phyloP scores from a whole-genome alignment of 148 eudicot species.

The Arctostaphylos glauca region DNA sequence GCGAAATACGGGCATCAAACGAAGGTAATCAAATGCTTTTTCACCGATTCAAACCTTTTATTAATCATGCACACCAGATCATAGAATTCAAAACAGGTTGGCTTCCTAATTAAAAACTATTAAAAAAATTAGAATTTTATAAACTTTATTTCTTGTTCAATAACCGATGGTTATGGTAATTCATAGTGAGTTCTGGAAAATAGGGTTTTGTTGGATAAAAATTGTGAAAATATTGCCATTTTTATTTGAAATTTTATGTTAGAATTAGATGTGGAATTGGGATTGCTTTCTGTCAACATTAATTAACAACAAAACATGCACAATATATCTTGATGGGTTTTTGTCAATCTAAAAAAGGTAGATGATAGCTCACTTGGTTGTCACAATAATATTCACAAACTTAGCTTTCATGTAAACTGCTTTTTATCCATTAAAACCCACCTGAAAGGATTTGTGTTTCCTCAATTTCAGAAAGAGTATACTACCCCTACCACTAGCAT shows the following conservation, averaged over 20 bases:
- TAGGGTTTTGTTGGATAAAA: background rate
- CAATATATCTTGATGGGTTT: conserved; percentile 3
- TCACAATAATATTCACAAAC: conserved; percentile 19
- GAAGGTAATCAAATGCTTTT: conserved; percentile 43
- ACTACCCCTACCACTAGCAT: conserved; percentile 17
- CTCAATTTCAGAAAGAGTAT: background rate
- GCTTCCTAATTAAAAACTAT: background rate
- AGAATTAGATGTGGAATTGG: background rate
- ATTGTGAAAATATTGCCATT: background rate
- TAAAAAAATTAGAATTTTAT: background rate
- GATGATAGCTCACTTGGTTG: background rate
- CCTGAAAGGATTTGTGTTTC: background rate
- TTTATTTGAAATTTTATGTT: conserved; percentile 3
- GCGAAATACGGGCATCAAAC: conserved; percentile 61
- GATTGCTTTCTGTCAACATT: background rate
- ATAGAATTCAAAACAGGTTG: background rate
- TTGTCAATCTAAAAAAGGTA: background rate
- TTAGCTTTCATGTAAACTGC: conserved; percentile 13
- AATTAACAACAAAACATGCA: background rate
- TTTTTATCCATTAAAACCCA: conserved; percentile 1
- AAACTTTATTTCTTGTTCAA: background rate
- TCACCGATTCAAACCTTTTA: no score
- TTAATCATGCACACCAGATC: background rate
- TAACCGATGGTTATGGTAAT: no score
- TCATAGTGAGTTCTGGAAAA: background rate